phyloP scores from a whole-genome alignment of 2,329 filamentous ascomycete genomes.

The Aureobasidium namibiae region DNA sequence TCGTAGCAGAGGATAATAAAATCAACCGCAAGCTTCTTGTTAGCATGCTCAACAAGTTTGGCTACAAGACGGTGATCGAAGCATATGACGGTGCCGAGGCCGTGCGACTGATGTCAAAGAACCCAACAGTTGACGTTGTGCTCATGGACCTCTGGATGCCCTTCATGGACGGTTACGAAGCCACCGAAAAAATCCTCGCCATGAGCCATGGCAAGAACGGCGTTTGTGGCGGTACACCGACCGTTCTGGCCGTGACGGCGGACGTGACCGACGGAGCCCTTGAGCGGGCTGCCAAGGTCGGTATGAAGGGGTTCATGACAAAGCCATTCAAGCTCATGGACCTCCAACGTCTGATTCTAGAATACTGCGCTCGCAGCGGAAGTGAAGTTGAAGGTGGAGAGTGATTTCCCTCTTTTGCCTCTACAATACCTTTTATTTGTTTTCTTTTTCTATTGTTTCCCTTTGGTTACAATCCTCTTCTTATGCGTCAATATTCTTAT shows the following conservation, averaged over 20 bases:
- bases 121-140: constrained; percentile 48
- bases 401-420: background rate
- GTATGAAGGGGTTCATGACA: constrained; percentile 61
- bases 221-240: constrained; percentile 23
- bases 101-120: constrained; percentile 47
- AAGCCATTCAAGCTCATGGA: constrained; percentile 59
- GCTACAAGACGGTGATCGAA: constrained; percentile 55
- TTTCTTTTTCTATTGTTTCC: background rate
- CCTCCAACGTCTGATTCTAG: constrained; percentile 51
- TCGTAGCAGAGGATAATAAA: constrained; percentile 65
- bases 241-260: constrained; percentile 56
- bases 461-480: background rate
- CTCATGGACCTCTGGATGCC: constrained; percentile 76
- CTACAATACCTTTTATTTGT: too few relatives aligned
- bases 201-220: constrained; percentile 29
- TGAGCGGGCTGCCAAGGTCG: constrained; percentile 50
- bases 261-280: constrained; percentile 59
- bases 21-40: constrained; percentile 62
- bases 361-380: constrained; percentile 32
- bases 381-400: constrained; percentile 6
- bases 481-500: background rate
- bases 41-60: constrained; percentile 58
- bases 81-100: constrained; percentile 63
- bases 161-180: constrained; percentile 63
- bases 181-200: constrained; percentile 53